Evolutionary conservation across 2,329 filamentous ascomycete species (phyloP), one percentile per base, ranked within the genome.

Genomic region (Botrytis elliptica): DNA sequence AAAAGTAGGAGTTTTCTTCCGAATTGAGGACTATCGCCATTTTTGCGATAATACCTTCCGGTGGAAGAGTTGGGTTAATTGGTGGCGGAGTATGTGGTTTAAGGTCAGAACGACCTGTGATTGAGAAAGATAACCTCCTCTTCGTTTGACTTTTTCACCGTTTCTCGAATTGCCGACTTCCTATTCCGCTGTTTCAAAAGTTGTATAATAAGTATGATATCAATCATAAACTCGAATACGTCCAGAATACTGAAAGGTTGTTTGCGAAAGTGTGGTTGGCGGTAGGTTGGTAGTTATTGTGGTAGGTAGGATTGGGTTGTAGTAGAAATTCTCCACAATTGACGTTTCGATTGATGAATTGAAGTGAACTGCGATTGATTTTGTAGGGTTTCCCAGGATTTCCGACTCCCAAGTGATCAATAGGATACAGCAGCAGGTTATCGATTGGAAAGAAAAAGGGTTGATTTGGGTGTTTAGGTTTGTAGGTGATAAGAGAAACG

Each of bases 1-100:
- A 84, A 81, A 90, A 91, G 80, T 87, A 87, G 77, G 83, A 84
- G 76, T 83, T 86, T 78, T 91, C 88, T 78, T 90, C 88, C 25
- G 87, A 79, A 74, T 77, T 80, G 55, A 82, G 77, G 64, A 82
- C 80, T 40, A 81, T 78, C 62, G 81, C 81, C 80, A 81, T 81
- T 69, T 65, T 79, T 66, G 46, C 60, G 46, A 46, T 46, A 38
- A 40, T 40, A 57, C 44, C 60, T 66, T 72, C 38, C 36, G 60
- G 38, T 66, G 8, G 46, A 59, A 65, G 7, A 20, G 22, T 33
- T 67, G 33, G 29, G 55, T 52, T 55, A 22, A 66, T 57, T 72
- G 59, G 70, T 72, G 60, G 36, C 46, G 70, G 29, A 67, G 46
- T 57, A n/a, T 38, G 70, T 33, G 60, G 59, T 72, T 67, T 46